Percentiles rank a stretch among this genome's conserved stretches.
Evolutionary conservation across 441 rosid genomes (phyloP).

Genomic region (Adansonia grandidieri): DNA sequence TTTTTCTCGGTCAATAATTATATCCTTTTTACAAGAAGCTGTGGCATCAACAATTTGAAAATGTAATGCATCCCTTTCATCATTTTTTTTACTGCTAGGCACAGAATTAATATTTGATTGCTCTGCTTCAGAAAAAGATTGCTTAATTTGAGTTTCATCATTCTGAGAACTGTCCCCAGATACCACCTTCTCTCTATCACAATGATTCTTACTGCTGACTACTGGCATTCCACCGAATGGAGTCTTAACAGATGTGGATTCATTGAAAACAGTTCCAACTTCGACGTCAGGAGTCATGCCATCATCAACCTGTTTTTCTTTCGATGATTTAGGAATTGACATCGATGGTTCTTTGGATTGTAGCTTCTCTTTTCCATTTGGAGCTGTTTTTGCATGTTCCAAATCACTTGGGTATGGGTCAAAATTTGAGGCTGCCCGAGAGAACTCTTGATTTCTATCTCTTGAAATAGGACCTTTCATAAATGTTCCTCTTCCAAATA

Average conservation of each 20-base stretch:
- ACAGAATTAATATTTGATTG: slow-evolving; percentile 31
- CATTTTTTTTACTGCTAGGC: slow-evolving; percentile 26
- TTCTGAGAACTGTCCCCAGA: slow-evolving; percentile 3
- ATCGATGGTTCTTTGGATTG: slow-evolving; percentile 11
- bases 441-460: slow-evolving; percentile 21
- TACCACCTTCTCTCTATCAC: background rate
- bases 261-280: slow-evolving; percentile 5
- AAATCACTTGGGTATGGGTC: slow-evolving; percentile 27
- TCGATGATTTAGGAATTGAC: background rate
- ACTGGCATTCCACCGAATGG: slow-evolving; percentile 22
- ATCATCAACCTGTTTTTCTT: background rate
- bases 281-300: background rate
- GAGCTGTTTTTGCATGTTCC: slow-evolving; percentile 27
- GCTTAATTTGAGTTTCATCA: slow-evolving; percentile 33
- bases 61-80: slow-evolving; percentile 24
- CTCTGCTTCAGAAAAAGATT: slow-evolving; percentile 32
- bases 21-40: slow-evolving; percentile 39
- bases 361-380: slow-evolving; percentile 28
- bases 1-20: slow-evolving; percentile 74
- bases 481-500: slow-evolving; percentile 16
- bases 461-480: slow-evolving; percentile 11
- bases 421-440: slow-evolving; percentile 29
- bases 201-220: slow-evolving; percentile 24
- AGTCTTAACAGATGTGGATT: slow-evolving; percentile 20
- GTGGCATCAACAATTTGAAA: slow-evolving; percentile 29